Evolutionary conservation across 2,329 filamentous ascomycete species (phyloP).

Genomic region (Exophiala sp.): DNA sequence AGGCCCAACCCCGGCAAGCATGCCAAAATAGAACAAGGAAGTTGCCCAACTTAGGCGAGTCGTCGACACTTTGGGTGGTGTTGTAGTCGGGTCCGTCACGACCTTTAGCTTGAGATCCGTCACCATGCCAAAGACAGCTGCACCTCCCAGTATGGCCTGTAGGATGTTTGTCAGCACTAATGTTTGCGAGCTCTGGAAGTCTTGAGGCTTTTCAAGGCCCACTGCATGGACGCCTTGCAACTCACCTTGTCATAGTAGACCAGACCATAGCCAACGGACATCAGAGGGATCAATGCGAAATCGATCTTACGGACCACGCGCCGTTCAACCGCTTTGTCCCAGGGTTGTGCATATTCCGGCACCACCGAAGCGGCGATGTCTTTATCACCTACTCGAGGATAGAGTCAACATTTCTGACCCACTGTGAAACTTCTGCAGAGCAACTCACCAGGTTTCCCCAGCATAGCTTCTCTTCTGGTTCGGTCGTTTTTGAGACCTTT

Average conservation of each 20-base stretch:
- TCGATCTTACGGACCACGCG: slow-evolving; percentile 63
- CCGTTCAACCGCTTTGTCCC: slow-evolving; percentile 52
- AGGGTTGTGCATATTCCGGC: slow-evolving; percentile 49
- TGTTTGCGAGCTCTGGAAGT: not conserved
- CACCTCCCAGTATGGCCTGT: slow-evolving; percentile 65
- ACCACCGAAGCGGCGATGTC: slow-evolving; percentile 56
- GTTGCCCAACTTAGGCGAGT: slow-evolving; percentile 68
- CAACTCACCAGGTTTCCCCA: slow-evolving; percentile 4
- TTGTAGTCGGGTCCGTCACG: slow-evolving; percentile 40
- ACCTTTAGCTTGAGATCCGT: slow-evolving; percentile 57
- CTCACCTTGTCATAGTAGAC: slow-evolving; percentile 63
- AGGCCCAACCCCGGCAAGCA: slow-evolving; percentile 67
- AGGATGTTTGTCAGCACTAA: not conserved
- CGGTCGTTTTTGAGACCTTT: not conserved
- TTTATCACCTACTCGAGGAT: slow-evolving; percentile 34
- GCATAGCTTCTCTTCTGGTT: not conserved
- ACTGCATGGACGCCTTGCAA: not conserved
- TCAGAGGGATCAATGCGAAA: slow-evolving; percentile 60
- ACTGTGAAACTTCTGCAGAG: not conserved
- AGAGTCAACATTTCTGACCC: not conserved
- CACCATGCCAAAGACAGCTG: slow-evolving; percentile 71
- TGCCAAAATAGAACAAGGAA: slow-evolving; percentile 60
- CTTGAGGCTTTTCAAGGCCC: not conserved
- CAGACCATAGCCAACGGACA: slow-evolving; percentile 60
- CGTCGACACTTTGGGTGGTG: slow-evolving; percentile 57